Evolutionary conservation across 768 basidiomycete genomes (phyloP).

Genomic region (Auriscalpium microsporum): DNA sequence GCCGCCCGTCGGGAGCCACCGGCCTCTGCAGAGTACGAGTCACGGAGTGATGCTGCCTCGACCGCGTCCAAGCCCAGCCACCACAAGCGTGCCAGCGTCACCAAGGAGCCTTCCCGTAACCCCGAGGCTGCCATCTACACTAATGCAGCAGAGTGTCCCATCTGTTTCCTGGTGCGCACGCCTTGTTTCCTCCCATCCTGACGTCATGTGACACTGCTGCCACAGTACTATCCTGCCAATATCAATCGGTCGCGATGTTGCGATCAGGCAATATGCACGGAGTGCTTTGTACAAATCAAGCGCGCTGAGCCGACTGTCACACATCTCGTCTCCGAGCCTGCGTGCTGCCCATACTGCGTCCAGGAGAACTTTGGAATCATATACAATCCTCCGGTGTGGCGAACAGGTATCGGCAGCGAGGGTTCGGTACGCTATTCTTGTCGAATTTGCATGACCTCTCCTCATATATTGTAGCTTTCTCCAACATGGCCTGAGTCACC

Average conservation of each 20-base stretch:
- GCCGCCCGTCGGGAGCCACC: conserved; percentile 64
- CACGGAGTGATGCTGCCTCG: conserved; percentile 35
- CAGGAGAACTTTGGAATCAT: conserved; percentile 95
- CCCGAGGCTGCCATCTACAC: conserved; percentile 78
- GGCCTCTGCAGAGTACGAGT: conserved; percentile 35
- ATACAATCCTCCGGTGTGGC: conserved; percentile 77
- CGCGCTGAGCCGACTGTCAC: conserved; percentile 90
- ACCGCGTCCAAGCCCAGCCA: conserved; percentile 30
- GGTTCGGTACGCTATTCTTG: conserved; percentile 43
- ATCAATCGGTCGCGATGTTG: conserved; percentile 98
- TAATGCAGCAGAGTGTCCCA: conserved; percentile 89
- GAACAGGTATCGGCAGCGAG: conserved; percentile 70
- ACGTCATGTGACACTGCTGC: background rate
- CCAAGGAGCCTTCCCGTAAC: conserved; percentile 56
- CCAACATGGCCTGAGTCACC: conserved; percentile 48
- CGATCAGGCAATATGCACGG: conserved; percentile 97
- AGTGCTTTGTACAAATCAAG: conserved; percentile 99
- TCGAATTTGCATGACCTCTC: background rate
- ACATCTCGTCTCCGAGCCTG: conserved; percentile 92
- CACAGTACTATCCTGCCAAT: conserved; percentile 92
- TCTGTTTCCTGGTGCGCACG: conserved; percentile 85
- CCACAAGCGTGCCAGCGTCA: conserved; percentile 44
- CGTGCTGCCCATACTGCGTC: conserved; percentile 95
- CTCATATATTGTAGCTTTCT: conserved; percentile 9
- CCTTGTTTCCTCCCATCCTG: conserved; percentile 1